Conservation (phyloP, 495 filamentous ascomycete genomes). For the Evernia prunastri region DNA sequence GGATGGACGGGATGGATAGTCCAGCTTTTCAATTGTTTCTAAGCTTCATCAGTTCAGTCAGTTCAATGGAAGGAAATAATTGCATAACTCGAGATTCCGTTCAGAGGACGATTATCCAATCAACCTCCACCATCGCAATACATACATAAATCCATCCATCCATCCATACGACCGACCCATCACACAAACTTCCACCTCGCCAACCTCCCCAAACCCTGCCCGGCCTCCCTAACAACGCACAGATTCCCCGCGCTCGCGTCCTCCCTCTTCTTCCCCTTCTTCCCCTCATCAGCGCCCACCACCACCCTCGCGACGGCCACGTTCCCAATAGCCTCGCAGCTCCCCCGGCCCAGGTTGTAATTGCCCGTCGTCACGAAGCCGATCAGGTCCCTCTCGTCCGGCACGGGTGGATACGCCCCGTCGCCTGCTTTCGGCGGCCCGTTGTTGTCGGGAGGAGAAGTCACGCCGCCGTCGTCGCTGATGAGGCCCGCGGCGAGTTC, state of each 20-base stretch:
- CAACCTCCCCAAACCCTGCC: constrained; percentile 68
- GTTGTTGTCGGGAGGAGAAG: constrained; percentile 26
- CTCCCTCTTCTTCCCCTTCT: not conserved
- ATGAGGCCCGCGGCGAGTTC: constrained; percentile 48
- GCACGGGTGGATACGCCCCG: constrained; percentile 57
- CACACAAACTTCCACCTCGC: constrained; percentile 64
- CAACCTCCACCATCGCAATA: too few relatives aligned
- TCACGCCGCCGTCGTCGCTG: constrained; percentile 24
- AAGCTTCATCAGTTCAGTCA: too few relatives aligned
- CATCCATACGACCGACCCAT: fast-evolving
- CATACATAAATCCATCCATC: too few relatives aligned
- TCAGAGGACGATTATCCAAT: too few relatives aligned
- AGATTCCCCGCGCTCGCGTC: constrained; percentile 35
- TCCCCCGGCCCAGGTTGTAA: constrained; percentile 72
- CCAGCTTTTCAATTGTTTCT: too few relatives aligned
- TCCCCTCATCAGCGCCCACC: constrained; percentile 19
- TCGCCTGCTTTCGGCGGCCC: constrained; percentile 34
- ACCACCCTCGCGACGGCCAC: constrained; percentile 55
- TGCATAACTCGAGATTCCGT: too few relatives aligned
- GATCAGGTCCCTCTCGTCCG: constrained; percentile 69
- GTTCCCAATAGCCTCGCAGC: constrained; percentile 67
- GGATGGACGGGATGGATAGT: constrained; percentile 1
- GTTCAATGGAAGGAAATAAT: too few relatives aligned
- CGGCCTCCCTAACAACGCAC: constrained; percentile 76
- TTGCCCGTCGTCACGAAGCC: constrained; percentile 88